Percentiles rank a stretch among this genome's conserved stretches.
Evolutionary conservation across 495 filamentous ascomycete genomes (phyloP).

Genomic region (Daldinia childiae): DNA sequence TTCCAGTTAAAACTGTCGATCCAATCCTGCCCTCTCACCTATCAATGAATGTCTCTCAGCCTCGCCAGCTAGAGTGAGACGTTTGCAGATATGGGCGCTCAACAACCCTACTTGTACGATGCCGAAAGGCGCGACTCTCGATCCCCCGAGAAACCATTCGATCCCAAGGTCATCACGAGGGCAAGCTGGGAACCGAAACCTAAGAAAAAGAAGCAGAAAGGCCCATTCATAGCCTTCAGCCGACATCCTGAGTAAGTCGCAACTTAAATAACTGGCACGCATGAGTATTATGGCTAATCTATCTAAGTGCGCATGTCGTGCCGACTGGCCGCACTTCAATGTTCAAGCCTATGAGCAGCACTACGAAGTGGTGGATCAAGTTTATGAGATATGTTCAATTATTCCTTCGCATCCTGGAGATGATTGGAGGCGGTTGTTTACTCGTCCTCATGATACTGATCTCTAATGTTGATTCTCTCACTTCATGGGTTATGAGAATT

Average conservation of each 20-base stretch:
- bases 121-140: slow-evolving; percentile 55
- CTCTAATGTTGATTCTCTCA: slow-evolving; percentile 65
- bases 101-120: slow-evolving; percentile 83
- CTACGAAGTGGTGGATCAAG: slow-evolving; percentile 74
- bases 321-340: slow-evolving; percentile 41
- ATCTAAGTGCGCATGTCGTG: slow-evolving; percentile 48
- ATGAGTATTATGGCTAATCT: slow-evolving; percentile 37
- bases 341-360: slow-evolving; percentile 70
- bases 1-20: slow-evolving; percentile 35
- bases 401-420: slow-evolving; percentile 66
- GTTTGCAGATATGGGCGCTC: slow-evolving; percentile 51
- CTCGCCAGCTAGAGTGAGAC: slow-evolving; percentile 33
- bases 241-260: slow-evolving; percentile 79
- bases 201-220: slow-evolving; percentile 70
- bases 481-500: slow-evolving; percentile 79
- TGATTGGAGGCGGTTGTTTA: slow-evolving; percentile 74
- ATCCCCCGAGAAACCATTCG: slow-evolving; percentile 68
- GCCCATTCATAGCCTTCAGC: slow-evolving; percentile 80
- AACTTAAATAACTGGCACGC: not conserved
- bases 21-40: slow-evolving; percentile 8
- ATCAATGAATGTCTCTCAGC: slow-evolving; percentile 37
- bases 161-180: slow-evolving; percentile 83
- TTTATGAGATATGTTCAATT: slow-evolving; percentile 72
- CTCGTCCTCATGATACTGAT: slow-evolving; percentile 78
- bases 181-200: slow-evolving; percentile 69